Evolutionary conservation across 495 filamentous ascomycete species (phyloP).

Genomic region (Hyaloscypha finlandica): DNA sequence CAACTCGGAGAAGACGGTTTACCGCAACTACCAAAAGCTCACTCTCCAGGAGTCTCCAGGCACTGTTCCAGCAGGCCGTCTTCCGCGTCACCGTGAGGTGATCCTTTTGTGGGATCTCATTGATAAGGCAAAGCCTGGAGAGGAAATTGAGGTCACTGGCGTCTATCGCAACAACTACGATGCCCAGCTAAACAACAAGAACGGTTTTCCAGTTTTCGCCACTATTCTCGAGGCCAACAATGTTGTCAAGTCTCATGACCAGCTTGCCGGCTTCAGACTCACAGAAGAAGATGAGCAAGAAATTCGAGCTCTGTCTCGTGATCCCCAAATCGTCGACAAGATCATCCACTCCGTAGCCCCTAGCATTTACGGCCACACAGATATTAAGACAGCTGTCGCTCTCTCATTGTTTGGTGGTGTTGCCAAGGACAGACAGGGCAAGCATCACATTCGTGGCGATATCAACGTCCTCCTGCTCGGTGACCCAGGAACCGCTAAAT

Average conservation of each 20-base stretch:
- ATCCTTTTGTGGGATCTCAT: constrained; percentile 97
- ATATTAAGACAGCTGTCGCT: constrained; percentile 97
- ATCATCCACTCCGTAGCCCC: constrained; percentile 93
- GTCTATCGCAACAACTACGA: constrained; percentile 99
- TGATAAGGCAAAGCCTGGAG: constrained; percentile 93
- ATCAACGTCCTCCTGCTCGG: constrained; percentile 98
- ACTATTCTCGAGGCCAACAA: constrained; percentile 98
- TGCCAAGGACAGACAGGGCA: constrained; percentile 83
- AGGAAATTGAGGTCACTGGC: constrained; percentile 96
- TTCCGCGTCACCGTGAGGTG: constrained; percentile 93
- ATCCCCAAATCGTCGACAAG: constrained; percentile 93
- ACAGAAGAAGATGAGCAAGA: constrained; percentile 94
- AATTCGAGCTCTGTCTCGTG: constrained; percentile 82
- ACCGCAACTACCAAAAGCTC: constrained; percentile 97
- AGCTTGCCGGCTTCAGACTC: constrained; percentile 94
- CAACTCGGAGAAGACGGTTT: constrained; percentile 98
- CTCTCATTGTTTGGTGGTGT: constrained; percentile 96
- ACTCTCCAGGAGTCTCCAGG: constrained; percentile 97
- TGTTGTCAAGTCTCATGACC: constrained; percentile 94
- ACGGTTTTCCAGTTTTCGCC: constrained; percentile 98
- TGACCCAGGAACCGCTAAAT: constrained; percentile 98
- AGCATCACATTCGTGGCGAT: constrained; percentile 90
- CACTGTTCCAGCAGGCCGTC: constrained; percentile 93
- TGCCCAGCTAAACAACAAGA: constrained; percentile 96
- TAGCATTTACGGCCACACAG: constrained; percentile 94